Base-by-base conservation (phyloP, 306 rosid genomes). In the Vigna trinervia region DNA sequence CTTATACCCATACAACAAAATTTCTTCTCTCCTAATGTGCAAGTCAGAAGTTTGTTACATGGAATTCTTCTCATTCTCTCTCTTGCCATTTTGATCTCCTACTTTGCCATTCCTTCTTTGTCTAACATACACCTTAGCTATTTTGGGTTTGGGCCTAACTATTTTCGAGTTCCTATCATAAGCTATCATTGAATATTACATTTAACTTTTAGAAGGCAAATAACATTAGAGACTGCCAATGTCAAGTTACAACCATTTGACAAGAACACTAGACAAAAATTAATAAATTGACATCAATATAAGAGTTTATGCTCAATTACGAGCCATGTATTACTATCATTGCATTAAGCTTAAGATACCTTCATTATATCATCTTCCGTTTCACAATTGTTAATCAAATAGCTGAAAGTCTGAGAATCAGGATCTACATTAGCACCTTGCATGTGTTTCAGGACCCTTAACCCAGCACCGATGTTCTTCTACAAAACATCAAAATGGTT, bases 391-490 rank as follows among this genome's bases (percentile, higher is more conserved):
- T 56, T 17, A 62, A 95, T 86, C 81, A 95, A 78, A 85, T 84
- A 76, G 88, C 85, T 71, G 85, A 83, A 92, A 47, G 98, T 90
- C 6, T 30, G 71, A 62, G 92, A 87, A 92, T 95, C 96, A 82
- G 96, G 97, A 48, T 84, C 71, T 63, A 90, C 73, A 46, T 69
- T 57, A 54, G 89, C 92, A 69, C 67, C 83, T 84, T 80, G 71
- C 97, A 92, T 95, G 60, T 73, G 83, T 87, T 86, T 78, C 56
- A 89, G 74, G 82, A 95, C 91, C 80, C 36, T 84, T 71, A 87
- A 60, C 38, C 77, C 98, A 69, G 74, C 84, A 46, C 39, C 17
- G 63, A 65, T 75, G 71, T 92, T 92, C 78, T 89, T 95, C 98
- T 95, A 88, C 89, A 80, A 74, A 79, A 65, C 45, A 70, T 74